These are phyloP conservation scores for Kalanchoe fedtschenkoi DNA, from an alignment of 164 flowering plant species.

Conservation along the genomic window DNA sequence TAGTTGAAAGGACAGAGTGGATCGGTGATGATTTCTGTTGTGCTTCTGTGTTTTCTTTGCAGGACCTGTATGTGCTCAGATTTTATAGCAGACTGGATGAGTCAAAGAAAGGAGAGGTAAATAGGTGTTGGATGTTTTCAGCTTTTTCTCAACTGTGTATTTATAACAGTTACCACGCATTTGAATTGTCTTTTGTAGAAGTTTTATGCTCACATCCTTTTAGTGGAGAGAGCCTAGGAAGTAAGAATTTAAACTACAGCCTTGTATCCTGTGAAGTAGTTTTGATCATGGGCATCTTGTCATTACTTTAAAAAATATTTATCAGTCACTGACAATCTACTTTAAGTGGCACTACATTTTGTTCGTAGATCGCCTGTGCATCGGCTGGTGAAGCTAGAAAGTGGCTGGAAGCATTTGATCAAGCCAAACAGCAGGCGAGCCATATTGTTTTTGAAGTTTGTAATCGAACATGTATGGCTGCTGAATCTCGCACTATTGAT, in stretches of 20 bases:
- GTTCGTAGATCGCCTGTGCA: conserved; percentile 84
- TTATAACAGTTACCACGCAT: no score
- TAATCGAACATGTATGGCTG: background rate
- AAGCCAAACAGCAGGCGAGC: conserved; percentile 84
- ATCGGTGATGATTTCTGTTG: background rate
- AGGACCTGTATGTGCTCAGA: conserved; percentile 78
- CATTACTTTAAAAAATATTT: background rate
- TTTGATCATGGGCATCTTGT: background rate
- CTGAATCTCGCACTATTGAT: background rate
- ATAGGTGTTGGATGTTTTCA: conserved; percentile 11
- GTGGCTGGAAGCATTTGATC: conserved; percentile 98
- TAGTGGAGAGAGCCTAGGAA: no score
- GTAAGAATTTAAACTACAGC: no score
- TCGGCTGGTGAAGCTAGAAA: conserved; percentile 70
- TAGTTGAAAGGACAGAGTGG: background rate
- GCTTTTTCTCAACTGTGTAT: no score
- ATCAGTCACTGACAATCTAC: background rate
- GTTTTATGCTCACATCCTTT: no score
- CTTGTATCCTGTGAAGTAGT: background rate
- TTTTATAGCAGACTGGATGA: conserved; percentile 83
- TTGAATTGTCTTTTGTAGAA: no score
- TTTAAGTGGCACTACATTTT: conserved; percentile 2
- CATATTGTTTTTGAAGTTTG: background rate
- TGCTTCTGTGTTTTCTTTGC: conserved; percentile 10
- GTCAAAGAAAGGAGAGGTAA: conserved; percentile 85